phyloP scores from a whole-genome alignment of 768 basidiomycete species.

The Cystofilobasidium macerans region DNA sequence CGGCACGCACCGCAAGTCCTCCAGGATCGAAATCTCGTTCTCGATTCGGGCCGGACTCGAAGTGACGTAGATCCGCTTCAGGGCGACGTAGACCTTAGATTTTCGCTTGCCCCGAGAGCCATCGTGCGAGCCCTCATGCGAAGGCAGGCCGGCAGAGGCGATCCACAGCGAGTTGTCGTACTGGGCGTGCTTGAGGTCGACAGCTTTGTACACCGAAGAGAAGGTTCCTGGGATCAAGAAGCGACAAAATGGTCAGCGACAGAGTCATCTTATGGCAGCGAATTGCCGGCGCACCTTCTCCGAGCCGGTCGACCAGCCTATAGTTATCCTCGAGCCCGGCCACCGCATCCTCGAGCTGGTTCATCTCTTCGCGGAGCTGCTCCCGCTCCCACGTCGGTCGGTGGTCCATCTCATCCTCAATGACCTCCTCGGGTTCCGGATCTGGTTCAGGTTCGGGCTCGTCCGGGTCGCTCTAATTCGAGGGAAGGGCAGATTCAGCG shows the following conservation, averaged over 20 bases:
- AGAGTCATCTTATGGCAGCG: neutral
- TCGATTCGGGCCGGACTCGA: constrained; percentile 82
- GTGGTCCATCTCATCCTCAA: constrained; percentile 33
- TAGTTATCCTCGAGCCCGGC: constrained; percentile 60
- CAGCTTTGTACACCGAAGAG: constrained; percentile 96
- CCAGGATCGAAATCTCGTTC: constrained; percentile 85
- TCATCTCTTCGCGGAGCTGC: constrained; percentile 68
- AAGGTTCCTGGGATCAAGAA: constrained; percentile 58
- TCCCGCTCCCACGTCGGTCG: constrained; percentile 50
- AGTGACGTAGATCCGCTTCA: constrained; percentile 95
- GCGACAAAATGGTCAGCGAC: neutral
- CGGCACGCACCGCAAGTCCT: constrained; percentile 45
- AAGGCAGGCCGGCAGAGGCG: constrained; percentile 50
- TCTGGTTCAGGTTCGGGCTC: neutral
- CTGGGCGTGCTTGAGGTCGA: constrained; percentile 60
- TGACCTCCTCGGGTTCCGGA: neutral
- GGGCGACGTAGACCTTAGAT: constrained; percentile 57
- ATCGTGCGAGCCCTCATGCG: constrained; percentile 31
- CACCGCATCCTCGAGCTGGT: constrained; percentile 54
- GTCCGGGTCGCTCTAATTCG: too few species aligned
- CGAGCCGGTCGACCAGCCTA: constrained; percentile 74
- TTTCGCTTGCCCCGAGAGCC: constrained; percentile 2
- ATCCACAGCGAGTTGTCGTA: constrained; percentile 49
- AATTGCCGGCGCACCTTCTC: constrained; percentile 48
- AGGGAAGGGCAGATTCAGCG: too few species aligned